phyloP scores from a whole-genome alignment of 768 basidiomycete genomes.

The Termitomyces bulborhizus region DNA sequence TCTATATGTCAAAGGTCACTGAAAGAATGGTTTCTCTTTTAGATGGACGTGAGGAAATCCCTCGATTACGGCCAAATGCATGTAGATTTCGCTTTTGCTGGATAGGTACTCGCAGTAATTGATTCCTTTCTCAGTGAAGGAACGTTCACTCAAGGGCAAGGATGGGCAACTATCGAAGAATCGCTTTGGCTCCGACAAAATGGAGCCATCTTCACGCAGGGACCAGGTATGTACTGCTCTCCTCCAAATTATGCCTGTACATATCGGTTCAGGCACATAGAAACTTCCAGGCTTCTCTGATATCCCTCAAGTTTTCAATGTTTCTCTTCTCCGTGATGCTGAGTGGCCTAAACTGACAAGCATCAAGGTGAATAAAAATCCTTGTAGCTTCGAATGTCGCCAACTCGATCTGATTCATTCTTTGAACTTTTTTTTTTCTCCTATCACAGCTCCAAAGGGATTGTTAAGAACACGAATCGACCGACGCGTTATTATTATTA shows the following conservation, averaged over 20 bases:
- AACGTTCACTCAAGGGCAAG: constrained; percentile 13
- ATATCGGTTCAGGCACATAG: constrained; percentile 8
- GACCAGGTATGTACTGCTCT: constrained; percentile 1
- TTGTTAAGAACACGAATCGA: background rate
- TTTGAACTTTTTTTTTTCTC: background rate
- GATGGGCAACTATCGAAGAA: constrained; percentile 14
- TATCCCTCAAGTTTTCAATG: constrained; percentile 13
- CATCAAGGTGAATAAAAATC: constrained; percentile 6
- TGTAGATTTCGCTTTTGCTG: background rate
- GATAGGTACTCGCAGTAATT: background rate
- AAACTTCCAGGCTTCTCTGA: constrained; percentile 15
- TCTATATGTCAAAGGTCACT: background rate
- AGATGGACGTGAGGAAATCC: constrained; percentile 15
- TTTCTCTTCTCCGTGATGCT: constrained; percentile 13
- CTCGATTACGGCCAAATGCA: constrained; percentile 14
- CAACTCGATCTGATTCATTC: background rate
- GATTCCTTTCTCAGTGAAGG: constrained; percentile 4
- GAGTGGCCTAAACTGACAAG: constrained; percentile 13
- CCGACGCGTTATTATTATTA: background rate
- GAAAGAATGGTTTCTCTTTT: background rate
- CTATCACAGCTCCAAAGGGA: constrained; percentile 8
- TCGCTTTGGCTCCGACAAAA: constrained; percentile 14
- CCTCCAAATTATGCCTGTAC: background rate
- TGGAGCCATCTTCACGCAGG: constrained; percentile 14
- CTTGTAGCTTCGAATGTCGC: background rate